Conservation (phyloP, 2,329 filamentous ascomycete genomes). For the Cadophora gregata region DNA sequence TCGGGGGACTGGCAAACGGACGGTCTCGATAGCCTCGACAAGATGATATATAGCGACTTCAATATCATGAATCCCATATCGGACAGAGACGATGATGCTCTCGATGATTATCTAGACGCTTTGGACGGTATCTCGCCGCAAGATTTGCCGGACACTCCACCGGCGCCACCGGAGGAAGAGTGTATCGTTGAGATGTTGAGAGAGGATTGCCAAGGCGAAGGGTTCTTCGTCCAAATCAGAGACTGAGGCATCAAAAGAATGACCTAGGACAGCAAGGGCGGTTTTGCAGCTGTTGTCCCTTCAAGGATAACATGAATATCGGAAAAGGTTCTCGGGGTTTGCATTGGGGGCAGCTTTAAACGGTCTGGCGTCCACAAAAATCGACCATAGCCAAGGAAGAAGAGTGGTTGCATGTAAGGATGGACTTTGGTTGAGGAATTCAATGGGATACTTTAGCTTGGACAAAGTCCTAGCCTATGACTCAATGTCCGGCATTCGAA, state of each 20-base stretch:
- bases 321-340: constrained; percentile 20
- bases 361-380: constrained; percentile 23
- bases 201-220: constrained; percentile 40
- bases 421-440: constrained; percentile 26
- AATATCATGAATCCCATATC: constrained; percentile 42
- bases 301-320: constrained; percentile 6
- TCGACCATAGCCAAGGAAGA: constrained; percentile 16
- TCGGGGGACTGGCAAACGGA: constrained; percentile 32
- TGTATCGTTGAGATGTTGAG: constrained; percentile 41
- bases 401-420: constrained; percentile 15
- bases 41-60: constrained; percentile 43
- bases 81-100: constrained; percentile 31
- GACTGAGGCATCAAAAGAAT: constrained; percentile 45
- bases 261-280: neutral
- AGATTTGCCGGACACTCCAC: constrained; percentile 39
- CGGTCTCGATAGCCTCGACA: constrained; percentile 26
- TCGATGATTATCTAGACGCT: constrained; percentile 44
- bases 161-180: constrained; percentile 38
- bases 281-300: neutral
- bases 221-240: constrained; percentile 36
- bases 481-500: neutral
- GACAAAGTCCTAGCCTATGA: neutral
- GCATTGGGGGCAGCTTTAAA: constrained; percentile 23
- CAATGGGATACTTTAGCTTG: neutral
- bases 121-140: constrained; percentile 42